These are phyloP conservation scores for Inga leiocalycina DNA, from an alignment of 306 rosid genomes.

Conservation along the genomic window DNA sequence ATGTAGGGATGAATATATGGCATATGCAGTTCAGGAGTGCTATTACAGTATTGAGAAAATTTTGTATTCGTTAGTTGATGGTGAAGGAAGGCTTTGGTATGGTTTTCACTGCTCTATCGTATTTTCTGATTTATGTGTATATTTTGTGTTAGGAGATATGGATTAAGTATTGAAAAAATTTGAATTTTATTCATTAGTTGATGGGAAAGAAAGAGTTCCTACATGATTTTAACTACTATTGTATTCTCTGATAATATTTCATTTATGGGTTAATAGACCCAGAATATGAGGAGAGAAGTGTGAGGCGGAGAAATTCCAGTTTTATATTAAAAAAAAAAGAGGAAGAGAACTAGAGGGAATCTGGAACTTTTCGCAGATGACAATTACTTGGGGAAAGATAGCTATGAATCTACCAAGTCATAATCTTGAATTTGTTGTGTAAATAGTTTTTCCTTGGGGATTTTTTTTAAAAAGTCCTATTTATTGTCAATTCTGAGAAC, in stretches of 20 bases:
- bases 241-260: background rate
- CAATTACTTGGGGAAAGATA: background rate
- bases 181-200: conserved; percentile 68
- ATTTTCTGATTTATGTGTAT: background rate
- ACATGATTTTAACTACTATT: conserved; percentile 43
- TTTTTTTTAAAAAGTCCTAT: background rate
- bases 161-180: conserved; percentile 60
- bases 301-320: background rate
- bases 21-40: conserved; percentile 92
- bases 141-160: conserved; percentile 7
- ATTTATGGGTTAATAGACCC: conserved; percentile 2
- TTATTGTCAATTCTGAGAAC: background rate
- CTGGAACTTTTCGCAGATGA: background rate
- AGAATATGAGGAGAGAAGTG: background rate
- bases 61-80: conserved; percentile 75
- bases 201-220: conserved; percentile 74
- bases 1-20: conserved; percentile 90
- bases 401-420: background rate
- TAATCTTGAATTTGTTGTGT: background rate
- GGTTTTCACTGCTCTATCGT: conserved; percentile 29
- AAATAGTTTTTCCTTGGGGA: background rate
- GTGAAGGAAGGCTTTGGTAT: conserved; percentile 93
- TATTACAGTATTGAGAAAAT: conserved; percentile 82
- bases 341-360: background rate
- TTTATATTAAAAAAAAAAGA: background rate